Percentiles rank a stretch among this genome's conserved stretches.
Evolutionary conservation across 331 rosid species (phyloP).

Genomic region (Malus hybrid): DNA sequence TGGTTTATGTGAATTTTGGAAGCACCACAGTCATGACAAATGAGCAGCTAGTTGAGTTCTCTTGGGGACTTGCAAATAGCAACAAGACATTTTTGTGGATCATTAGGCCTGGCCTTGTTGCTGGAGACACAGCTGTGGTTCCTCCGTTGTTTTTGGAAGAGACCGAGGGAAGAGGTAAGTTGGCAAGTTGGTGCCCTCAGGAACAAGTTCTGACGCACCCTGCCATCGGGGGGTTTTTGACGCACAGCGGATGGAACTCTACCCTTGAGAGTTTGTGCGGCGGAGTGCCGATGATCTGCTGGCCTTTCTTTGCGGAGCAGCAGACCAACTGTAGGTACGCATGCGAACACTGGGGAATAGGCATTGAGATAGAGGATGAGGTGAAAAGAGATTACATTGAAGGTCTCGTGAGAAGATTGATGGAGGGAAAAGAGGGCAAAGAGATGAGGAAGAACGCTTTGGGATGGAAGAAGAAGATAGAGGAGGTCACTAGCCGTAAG

Average conservation of each 20-base stretch:
- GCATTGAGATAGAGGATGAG: constrained; percentile 50
- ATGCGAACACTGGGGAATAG: constrained; percentile 56
- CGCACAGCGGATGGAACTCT: constrained; percentile 47
- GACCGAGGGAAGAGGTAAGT: constrained; percentile 30
- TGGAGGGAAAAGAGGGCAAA: constrained; percentile 33
- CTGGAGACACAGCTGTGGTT: constrained; percentile 13
- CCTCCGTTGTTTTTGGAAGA: constrained; percentile 26
- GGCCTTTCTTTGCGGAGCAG: constrained; percentile 49
- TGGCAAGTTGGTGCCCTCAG: constrained; percentile 56
- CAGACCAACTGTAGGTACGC: constrained; percentile 32
- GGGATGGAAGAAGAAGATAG: constrained; percentile 40
- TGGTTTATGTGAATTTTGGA: constrained; percentile 41
- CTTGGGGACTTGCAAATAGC: constrained; percentile 34
- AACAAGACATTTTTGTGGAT: constrained; percentile 23
- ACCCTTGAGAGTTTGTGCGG: constrained; percentile 18
- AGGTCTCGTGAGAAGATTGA: constrained; percentile 39
- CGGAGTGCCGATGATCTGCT: constrained; percentile 32
- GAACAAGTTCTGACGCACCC: constrained; percentile 33
- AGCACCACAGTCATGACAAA: constrained; percentile 29
- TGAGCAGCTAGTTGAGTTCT: constrained; percentile 27
- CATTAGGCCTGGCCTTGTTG: constrained; percentile 30
- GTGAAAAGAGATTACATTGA: constrained; percentile 39
- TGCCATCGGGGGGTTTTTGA: constrained; percentile 36
- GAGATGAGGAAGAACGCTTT: constrained; percentile 33
- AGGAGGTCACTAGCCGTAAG: not conserved